A percentile compares a stretch with the other conserved stretches of the same genome.
These are phyloP conservation scores for Balakata baccata DNA, from an alignment of 345 rosid genomes.

Conservation along the genomic window DNA sequence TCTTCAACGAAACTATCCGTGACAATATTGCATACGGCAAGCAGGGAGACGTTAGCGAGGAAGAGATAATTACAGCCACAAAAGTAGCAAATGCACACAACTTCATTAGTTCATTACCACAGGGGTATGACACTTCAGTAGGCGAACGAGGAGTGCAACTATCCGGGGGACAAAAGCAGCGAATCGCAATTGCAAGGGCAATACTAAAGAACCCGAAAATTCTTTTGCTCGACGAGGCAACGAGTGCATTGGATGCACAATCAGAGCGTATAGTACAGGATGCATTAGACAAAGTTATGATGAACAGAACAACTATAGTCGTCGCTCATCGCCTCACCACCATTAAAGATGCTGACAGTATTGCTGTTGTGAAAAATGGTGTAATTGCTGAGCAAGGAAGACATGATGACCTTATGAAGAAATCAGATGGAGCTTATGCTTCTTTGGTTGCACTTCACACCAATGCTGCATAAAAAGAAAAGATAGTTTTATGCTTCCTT, in stretches of 20 bases:
- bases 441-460: slow-evolving; percentile 57
- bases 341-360: slow-evolving; percentile 53
- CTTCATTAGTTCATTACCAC: slow-evolving; percentile 60
- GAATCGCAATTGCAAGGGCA: slow-evolving; percentile 63
- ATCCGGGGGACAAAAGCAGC: slow-evolving; percentile 70
- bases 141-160: slow-evolving; percentile 73
- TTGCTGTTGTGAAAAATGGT: slow-evolving; percentile 68
- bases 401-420: slow-evolving; percentile 51
- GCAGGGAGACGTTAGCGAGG: slow-evolving; percentile 43
- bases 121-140: slow-evolving; percentile 56
- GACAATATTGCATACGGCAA: slow-evolving; percentile 61
- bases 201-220: slow-evolving; percentile 63
- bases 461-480: slow-evolving; percentile 16
- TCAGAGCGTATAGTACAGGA: slow-evolving; percentile 64
- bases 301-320: slow-evolving; percentile 52
- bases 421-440: slow-evolving; percentile 51
- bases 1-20: slow-evolving; percentile 64
- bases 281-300: slow-evolving; percentile 68
- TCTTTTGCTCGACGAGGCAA: slow-evolving; percentile 66
- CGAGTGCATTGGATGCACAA: slow-evolving; percentile 70
- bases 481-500: neutral
- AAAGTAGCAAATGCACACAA: slow-evolving; percentile 57
- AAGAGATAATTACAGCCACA: slow-evolving; percentile 56
- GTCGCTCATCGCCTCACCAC: slow-evolving; percentile 67
- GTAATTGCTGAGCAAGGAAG: slow-evolving; percentile 59